Evolutionary conservation across 1,284 basidiomycete species (phyloP), one percentile per base, ranked within the genome.

Genomic region (Pseudozyma tsukubaensis): DNA sequence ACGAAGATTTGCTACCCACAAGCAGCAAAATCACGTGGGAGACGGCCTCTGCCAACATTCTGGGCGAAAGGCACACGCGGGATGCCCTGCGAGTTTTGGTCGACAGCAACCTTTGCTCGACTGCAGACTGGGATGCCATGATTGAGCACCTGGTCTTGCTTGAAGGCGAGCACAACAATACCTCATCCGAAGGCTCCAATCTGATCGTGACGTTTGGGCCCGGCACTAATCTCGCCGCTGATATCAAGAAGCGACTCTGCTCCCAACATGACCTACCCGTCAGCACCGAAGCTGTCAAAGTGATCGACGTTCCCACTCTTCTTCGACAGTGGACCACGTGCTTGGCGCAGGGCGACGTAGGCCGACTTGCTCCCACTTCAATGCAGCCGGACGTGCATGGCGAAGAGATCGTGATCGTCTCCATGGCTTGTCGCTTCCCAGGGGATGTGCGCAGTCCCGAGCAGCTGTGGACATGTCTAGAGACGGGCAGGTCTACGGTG

Each of bases 371-470:
- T 18, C 36, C 24, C 43, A 16, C 32, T 18, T 13, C 51, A 32
- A 6, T 19, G 11, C 49, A 57, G 10, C 50, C 65, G 13, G 45
- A 62, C 19, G 58, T 68, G 10, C n/a, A 61, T n/a, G 63, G 64
- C 9, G 72, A 75, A 13, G 72, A 75, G 8, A 55, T 75, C 12
- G 72, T 68, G 19, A 60, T 75, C 9, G 64, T 75, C 13, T 75
- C 72, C 10, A 75, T 75, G 72, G 68, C 72, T 12, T 75, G 72
- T 43, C 72, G 72, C 3, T 75, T 75, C 18, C 68, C 72, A n/a
- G 68, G 72, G 32, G 68, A 70, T n/a, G 72, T 75, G 0, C 58
- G 64, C 24, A 71, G n/a, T 39, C 68, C 72, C 1, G 67, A 75
- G 32, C 63, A 71, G 39, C 59, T 70, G 10, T 75, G 72, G 72